phyloP scores from a whole-genome alignment of 2,329 filamentous ascomycete genomes.

The Rachicladosporium sp. region DNA sequence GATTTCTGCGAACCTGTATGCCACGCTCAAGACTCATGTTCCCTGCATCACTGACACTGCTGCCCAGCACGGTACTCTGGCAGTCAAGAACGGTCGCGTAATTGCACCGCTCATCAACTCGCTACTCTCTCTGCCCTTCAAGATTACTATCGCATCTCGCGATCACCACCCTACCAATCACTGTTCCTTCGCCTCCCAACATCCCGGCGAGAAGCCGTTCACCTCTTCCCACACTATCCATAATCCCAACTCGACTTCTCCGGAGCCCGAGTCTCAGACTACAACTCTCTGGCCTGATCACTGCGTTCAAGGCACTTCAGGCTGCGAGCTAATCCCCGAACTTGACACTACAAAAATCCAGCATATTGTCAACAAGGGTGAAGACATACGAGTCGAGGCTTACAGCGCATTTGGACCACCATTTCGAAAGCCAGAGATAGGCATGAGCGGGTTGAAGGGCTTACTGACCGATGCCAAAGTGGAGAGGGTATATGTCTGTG shows the following conservation, averaged over 20 bases:
- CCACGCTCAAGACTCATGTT: not conserved
- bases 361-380: slow-evolving; percentile 64
- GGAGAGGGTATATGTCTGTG: slow-evolving; percentile 74
- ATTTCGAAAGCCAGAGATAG: slow-evolving; percentile 49
- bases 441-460: slow-evolving; percentile 48
- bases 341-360: slow-evolving; percentile 52
- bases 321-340: slow-evolving; percentile 62
- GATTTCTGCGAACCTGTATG: slow-evolving; percentile 7
- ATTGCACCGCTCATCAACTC: slow-evolving; percentile 61
- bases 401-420: slow-evolving; percentile 85
- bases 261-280: slow-evolving; percentile 34
- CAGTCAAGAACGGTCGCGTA: slow-evolving; percentile 60
- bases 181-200: slow-evolving; percentile 79
- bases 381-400: slow-evolving; percentile 67
- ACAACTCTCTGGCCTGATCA: slow-evolving; percentile 77
- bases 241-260: slow-evolving; percentile 47
- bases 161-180: slow-evolving; percentile 80
- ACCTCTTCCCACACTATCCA: slow-evolving; percentile 49
- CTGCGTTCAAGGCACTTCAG: slow-evolving; percentile 64
- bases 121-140: slow-evolving; percentile 61
- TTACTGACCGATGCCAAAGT: slow-evolving; percentile 46
- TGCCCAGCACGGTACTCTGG: slow-evolving; percentile 81
- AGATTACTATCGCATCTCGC: slow-evolving; percentile 68
- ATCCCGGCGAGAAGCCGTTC: slow-evolving; percentile 56
- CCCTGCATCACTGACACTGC: slow-evolving; percentile 86